These are phyloP conservation scores for Nothophoma quercina DNA, from an alignment of 2,329 filamentous ascomycete species.

Conservation along the genomic window DNA sequence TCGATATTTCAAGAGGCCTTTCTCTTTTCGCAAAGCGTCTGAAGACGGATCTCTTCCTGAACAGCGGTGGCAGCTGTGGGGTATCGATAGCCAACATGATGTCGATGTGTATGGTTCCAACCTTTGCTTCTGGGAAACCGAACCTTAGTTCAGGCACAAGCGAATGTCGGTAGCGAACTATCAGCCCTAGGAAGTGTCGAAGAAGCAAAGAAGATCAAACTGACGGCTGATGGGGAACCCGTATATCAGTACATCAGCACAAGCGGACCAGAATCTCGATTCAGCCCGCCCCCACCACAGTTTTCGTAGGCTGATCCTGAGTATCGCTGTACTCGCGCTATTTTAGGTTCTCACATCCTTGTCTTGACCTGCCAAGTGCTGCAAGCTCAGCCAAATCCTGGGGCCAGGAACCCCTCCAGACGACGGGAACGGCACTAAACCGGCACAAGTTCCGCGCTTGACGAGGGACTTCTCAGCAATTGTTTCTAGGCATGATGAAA, in stretches of 20 bases:
- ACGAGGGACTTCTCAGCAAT: not conserved
- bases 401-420: slow-evolving; percentile 2
- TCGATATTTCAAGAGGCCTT: slow-evolving; percentile 7
- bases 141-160: slow-evolving; percentile 11
- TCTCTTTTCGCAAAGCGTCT: slow-evolving; percentile 27
- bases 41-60: slow-evolving; percentile 29
- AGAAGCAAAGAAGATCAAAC: not conserved
- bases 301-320: slow-evolving; percentile 7
- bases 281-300: slow-evolving; percentile 11
- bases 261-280: not conserved
- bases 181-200: slow-evolving; percentile 4
- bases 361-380: slow-evolving; percentile 14
- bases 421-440: slow-evolving; percentile 1
- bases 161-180: slow-evolving; percentile 3
- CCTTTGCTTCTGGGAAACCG: not conserved
- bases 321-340: not conserved
- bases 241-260: slow-evolving; percentile 15
- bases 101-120: not conserved
- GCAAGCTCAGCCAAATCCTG: slow-evolving; percentile 3
- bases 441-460: slow-evolving; percentile 1
- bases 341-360: not conserved
- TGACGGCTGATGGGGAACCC: slow-evolving; percentile 4
- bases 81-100: slow-evolving; percentile 25
- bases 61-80: slow-evolving; percentile 13
- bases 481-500: slow-evolving; percentile 8